Evolutionary conservation across 164 flowering plant species (phyloP).

Genomic region (Vitis rupestris): DNA sequence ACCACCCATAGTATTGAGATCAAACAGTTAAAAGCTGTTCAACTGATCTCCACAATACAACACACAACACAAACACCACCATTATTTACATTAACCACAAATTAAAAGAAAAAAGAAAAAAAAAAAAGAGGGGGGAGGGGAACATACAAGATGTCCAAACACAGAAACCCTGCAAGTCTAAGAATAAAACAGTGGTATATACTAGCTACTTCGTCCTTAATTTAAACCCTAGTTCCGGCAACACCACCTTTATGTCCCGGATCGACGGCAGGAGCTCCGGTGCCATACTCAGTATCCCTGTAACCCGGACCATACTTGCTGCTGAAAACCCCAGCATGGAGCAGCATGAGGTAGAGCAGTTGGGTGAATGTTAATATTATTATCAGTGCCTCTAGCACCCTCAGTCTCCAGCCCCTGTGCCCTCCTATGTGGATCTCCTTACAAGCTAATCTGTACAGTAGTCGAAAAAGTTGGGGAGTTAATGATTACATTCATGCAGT

Average conservation of each 20-base stretch:
- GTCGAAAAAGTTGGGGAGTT: no score
- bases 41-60: no score
- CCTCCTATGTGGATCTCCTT: constrained; percentile 79
- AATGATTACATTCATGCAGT: not conserved
- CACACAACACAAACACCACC: no score
- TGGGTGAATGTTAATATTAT: constrained; percentile 69
- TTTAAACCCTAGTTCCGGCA: constrained; percentile 7
- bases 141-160: no score
- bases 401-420: constrained; percentile 87
- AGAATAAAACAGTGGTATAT: no score
- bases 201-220: no score
- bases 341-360: constrained; percentile 49
- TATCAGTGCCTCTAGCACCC: constrained; percentile 65
- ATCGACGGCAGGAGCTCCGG: constrained; percentile 19
- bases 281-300: constrained; percentile 55
- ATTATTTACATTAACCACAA: no score
- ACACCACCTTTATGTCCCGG: constrained; percentile 28
- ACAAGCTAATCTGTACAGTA: constrained; percentile 61
- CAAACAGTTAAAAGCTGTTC: no score
- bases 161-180: no score
- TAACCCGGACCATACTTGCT: constrained; percentile 80
- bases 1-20: no score
- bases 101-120: no score
- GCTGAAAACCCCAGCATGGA: constrained; percentile 75
- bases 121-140: no score